These are phyloP conservation scores for Allium fistulosum DNA, from an alignment of 106 monocot species.

Conservation along the genomic window DNA sequence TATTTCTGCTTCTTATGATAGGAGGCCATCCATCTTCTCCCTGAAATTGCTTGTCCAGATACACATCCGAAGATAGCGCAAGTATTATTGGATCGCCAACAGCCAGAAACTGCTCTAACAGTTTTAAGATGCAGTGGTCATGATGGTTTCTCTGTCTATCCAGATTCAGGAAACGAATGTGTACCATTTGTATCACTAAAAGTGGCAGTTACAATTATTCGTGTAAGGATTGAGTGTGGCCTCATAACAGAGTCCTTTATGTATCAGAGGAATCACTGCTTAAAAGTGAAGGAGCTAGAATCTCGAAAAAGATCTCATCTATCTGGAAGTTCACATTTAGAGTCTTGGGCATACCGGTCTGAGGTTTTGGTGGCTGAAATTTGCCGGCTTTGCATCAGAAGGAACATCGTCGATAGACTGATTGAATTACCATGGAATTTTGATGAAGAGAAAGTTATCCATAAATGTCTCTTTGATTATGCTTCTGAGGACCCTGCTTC, in stretches of 20 bases:
- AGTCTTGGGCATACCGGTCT: conserved; percentile 38
- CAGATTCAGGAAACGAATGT: conserved; percentile 23
- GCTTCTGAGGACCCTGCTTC: conserved; percentile 50
- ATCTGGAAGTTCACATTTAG: conserved; percentile 11
- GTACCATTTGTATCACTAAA: conserved; percentile 23
- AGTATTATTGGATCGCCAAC: conserved; percentile 75
- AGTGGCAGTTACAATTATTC: conserved; percentile 66
- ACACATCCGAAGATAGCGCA: conserved; percentile 79
- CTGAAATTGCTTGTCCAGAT: conserved; percentile 62
- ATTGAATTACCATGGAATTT: conserved; percentile 94
- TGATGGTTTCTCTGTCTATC: conserved; percentile 45
- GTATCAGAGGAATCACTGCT: conserved; percentile 66
- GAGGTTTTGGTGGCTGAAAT: conserved; percentile 81
- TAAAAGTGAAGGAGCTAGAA: conserved; percentile 41
- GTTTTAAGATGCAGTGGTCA: conserved; percentile 65
- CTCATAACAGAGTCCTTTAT: conserved; percentile 89
- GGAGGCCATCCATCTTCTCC: conserved; percentile 67
- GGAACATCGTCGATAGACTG: conserved; percentile 82
- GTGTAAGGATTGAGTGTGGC: conserved; percentile 79
- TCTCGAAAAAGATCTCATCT: conserved; percentile 10
- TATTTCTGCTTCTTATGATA: conserved; percentile 15
- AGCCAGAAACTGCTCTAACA: conserved; percentile 64
- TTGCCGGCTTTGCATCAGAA: conserved; percentile 71
- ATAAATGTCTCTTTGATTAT: conserved; percentile 63
- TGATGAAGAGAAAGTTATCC: conserved; percentile 74